Conservation (phyloP, 352 stramenopile species). For the Phytopythium mirpurense region DNA sequence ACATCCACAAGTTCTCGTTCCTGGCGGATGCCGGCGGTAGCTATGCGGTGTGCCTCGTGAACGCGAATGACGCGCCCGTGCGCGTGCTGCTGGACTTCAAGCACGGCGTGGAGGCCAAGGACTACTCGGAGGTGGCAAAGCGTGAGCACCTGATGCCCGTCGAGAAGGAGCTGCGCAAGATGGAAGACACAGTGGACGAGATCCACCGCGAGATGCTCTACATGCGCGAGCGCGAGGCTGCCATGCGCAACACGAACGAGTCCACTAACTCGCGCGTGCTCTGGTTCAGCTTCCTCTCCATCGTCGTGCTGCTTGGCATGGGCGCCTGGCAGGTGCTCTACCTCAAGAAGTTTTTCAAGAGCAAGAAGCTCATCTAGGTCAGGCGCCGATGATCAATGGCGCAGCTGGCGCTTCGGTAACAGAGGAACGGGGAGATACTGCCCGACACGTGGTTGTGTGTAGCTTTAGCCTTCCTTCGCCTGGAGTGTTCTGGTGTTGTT, state of each 20-base stretch:
- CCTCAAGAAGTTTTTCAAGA: conserved; percentile 92
- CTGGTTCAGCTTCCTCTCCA: conserved; percentile 89
- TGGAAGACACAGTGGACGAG: conserved; percentile 87
- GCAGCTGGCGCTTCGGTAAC: too few relatives aligned
- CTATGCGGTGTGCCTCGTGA: conserved; percentile 81
- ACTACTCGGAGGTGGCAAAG: conserved; percentile 87
- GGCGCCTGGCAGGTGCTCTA: conserved; percentile 87
- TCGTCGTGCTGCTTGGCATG: conserved; percentile 80
- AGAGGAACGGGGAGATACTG: too few relatives aligned
- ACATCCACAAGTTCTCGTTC: conserved; percentile 85
- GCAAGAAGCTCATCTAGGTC: conserved; percentile 90
- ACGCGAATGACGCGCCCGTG: conserved; percentile 64
- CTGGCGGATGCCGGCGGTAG: conserved; percentile 57
- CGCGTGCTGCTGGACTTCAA: conserved; percentile 87
- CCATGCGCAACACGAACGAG: conserved; percentile 88
- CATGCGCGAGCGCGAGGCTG: conserved; percentile 82
- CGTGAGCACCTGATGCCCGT: conserved; percentile 87
- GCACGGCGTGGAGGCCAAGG: conserved; percentile 84
- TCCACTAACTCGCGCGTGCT: conserved; percentile 86
- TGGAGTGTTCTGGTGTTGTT: too few relatives aligned
- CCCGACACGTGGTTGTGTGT: too few relatives aligned
- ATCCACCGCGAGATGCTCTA: conserved; percentile 90
- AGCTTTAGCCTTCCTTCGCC: too few relatives aligned
- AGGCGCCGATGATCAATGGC: too few relatives aligned
- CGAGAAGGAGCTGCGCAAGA: conserved; percentile 86